Percentiles rank a stretch among this genome's conserved stretches.
phyloP scores from a whole-genome alignment of 1,139 yeast genomes.

The Yamadazyma taylorii region DNA sequence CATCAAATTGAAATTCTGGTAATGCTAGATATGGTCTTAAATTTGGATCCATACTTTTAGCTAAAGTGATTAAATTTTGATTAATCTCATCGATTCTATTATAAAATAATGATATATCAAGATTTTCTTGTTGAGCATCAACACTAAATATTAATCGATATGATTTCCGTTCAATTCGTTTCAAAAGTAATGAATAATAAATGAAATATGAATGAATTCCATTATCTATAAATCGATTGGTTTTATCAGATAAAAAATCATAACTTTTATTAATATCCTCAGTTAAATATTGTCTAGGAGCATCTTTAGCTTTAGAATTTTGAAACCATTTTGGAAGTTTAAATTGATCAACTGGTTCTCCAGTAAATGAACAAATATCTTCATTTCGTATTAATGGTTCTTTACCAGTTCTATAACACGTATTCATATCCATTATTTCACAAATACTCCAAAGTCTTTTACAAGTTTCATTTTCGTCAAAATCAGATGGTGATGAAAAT shows the following conservation, averaged over 20 bases:
- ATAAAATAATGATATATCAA: conserved; percentile 8
- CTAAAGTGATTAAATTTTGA: conserved; percentile 18
- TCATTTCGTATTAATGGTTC: conserved; percentile 48
- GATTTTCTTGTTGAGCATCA: conserved; percentile 13
- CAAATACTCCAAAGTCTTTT: conserved; percentile 57
- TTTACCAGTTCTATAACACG: conserved; percentile 55
- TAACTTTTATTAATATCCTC: too few relatives aligned
- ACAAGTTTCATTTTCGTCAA: conserved; percentile 23
- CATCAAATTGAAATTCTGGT: conserved; percentile 4
- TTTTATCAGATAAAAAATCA: too few relatives aligned
- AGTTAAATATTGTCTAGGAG: too few relatives aligned
- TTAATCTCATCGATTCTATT: conserved; percentile 14
- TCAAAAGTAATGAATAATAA: conserved; percentile 18
- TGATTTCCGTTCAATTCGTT: conserved; percentile 21
- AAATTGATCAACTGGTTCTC: conserved; percentile 1
- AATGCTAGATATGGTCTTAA: conserved; percentile 16
- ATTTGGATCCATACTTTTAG: conserved; percentile 20
- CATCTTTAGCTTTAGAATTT: not conserved
- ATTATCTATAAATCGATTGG: conserved; percentile 6
- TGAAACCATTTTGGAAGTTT: not conserved
- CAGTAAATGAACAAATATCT: not conserved
- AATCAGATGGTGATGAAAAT: too few relatives aligned
- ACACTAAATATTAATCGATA: conserved; percentile 19
- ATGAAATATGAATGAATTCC: conserved; percentile 14
- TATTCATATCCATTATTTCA: conserved; percentile 52